phyloP scores from a whole-genome alignment of 2,329 filamentous ascomycete species.

The Teratosphaeria zuluensis region DNA sequence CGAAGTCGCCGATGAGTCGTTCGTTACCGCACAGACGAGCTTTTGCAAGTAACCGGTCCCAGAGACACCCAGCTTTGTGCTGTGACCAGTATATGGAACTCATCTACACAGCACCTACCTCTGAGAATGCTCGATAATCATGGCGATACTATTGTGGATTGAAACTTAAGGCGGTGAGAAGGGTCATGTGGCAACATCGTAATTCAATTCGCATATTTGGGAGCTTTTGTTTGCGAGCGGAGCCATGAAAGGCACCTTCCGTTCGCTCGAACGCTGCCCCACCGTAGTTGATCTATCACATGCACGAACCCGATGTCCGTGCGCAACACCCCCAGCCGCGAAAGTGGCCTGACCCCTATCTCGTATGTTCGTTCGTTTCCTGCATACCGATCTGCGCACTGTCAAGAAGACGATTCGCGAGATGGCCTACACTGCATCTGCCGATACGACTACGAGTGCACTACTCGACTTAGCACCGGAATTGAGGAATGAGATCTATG shows the following conservation, averaged over 20 bases:
- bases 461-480: neutral
- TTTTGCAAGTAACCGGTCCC: neutral
- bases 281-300: neutral
- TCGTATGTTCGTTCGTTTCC: neutral
- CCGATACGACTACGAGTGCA: neutral
- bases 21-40: neutral
- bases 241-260: neutral
- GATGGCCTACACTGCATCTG: neutral
- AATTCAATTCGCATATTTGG: neutral
- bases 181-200: no score
- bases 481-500: constrained; percentile 1
- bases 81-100: no score
- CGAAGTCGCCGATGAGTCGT: neutral
- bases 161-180: no score
- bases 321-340: neutral
- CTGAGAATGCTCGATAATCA: no score
- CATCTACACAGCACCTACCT: no score
- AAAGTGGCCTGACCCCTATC: neutral
- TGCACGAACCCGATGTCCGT: neutral
- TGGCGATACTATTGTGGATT: no score
- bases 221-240: neutral
- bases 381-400: neutral
- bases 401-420: no score
- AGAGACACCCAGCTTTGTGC: neutral
- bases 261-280: neutral